phyloP scores from a whole-genome alignment of 306 rosid genomes.

The cucumber (Cucumis sativus) region DNA sequence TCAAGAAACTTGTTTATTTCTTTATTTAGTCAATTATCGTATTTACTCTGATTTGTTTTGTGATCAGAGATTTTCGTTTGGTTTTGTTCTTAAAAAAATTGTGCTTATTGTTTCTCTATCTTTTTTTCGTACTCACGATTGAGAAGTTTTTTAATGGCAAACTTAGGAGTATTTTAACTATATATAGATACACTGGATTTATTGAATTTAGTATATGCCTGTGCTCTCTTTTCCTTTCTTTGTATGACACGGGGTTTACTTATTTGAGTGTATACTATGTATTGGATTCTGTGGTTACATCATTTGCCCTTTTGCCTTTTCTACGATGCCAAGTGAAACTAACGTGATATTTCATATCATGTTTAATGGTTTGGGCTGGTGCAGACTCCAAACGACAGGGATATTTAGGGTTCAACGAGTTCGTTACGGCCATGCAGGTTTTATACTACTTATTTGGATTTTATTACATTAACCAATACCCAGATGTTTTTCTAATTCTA shows the following conservation, averaged over 20 bases:
- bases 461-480: background rate
- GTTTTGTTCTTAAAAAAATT: too few species aligned
- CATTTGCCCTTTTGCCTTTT: background rate
- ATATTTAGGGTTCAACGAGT: slow-evolving; percentile 52
- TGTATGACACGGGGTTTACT: background rate
- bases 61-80: background rate
- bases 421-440: slow-evolving; percentile 83
- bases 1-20: background rate
- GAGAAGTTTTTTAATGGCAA: background rate
- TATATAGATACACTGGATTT: too few species aligned
- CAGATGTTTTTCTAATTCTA: background rate
- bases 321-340: background rate
- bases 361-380: slow-evolving; percentile 56
- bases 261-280: background rate
- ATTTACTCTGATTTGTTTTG: background rate
- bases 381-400: slow-evolving; percentile 74
- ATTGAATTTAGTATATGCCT: background rate
- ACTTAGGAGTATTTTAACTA: background rate
- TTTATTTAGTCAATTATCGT: background rate
- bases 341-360: background rate
- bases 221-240: background rate
- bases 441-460: background rate
- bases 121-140: background rate
- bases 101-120: background rate
- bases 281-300: background rate